Conservation (phyloP, 345 rosid genomes). For the Zanthoxylum bungeanum region DNA sequence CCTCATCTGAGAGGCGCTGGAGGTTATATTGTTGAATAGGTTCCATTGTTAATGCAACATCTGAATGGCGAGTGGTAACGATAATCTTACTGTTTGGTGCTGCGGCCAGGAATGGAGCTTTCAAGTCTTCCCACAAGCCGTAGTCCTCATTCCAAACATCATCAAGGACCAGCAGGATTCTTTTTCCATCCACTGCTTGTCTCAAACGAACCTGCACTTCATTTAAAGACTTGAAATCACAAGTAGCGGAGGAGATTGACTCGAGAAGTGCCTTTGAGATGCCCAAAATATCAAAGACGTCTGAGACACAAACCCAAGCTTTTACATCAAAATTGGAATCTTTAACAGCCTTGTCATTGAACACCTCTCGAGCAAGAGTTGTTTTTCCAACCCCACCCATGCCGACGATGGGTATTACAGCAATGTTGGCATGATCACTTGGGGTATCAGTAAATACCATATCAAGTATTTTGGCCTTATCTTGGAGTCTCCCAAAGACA, state of each 20-base stretch:
- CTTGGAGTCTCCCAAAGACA: not conserved
- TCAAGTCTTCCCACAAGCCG: not conserved
- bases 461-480: not conserved
- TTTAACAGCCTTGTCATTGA: not conserved
- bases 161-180: not conserved
- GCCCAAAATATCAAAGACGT: not conserved
- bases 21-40: not conserved
- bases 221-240: not conserved
- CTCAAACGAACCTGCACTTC: not conserved
- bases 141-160: not conserved
- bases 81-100: not conserved
- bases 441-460: not conserved
- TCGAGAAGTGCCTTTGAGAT: not conserved
- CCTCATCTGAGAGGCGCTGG: not conserved
- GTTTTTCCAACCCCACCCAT: not conserved
- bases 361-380: not conserved
- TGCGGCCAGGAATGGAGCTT: not conserved
- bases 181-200: not conserved
- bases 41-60: slow-evolving; percentile 2
- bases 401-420: not conserved
- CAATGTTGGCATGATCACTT: not conserved
- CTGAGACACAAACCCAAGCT: slow-evolving; percentile 2
- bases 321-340: not conserved
- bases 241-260: not conserved
- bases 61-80: not conserved